Evolutionary conservation across 768 basidiomycete genomes (phyloP).

Genomic region (Daedaleopsis sinensis): DNA sequence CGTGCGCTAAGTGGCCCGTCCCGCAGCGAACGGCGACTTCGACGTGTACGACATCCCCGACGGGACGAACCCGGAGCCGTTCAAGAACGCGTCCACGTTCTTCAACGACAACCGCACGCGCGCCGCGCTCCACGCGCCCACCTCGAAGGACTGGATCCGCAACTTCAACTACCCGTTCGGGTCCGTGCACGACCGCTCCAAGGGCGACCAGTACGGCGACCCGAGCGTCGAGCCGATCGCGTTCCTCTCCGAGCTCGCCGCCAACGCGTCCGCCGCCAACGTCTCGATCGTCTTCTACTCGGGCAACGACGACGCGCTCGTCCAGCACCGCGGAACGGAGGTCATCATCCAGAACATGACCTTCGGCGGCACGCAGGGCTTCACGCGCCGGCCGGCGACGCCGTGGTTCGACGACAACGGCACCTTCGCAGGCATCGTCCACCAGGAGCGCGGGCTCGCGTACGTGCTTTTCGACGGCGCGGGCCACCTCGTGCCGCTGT

Average conservation of each 20-base stretch:
- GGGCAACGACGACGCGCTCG: constrained; percentile 70
- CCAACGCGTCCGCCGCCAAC: constrained; percentile 56
- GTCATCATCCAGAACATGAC: constrained; percentile 62
- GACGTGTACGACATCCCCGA: constrained; percentile 28
- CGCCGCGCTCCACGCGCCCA: constrained; percentile 70
- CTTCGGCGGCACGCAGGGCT: constrained; percentile 78
- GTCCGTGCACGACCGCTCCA: constrained; percentile 25
- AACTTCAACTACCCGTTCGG: constrained; percentile 41
- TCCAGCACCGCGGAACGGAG: constrained; percentile 65
- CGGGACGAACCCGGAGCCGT: constrained; percentile 45
- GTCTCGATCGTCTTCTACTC: constrained; percentile 62
- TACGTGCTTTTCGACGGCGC: constrained; percentile 43
- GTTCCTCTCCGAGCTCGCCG: constrained; percentile 65
- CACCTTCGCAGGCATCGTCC: constrained; percentile 66
- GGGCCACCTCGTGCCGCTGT: constrained; percentile 43
- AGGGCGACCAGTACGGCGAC: constrained; percentile 20
- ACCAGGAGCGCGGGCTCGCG: constrained; percentile 67
- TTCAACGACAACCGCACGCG: constrained; percentile 63
- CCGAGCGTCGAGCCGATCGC: constrained; percentile 47
- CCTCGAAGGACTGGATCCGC: constrained; percentile 50
- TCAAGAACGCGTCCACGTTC: constrained; percentile 56
- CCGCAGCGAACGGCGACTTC: constrained; percentile 19
- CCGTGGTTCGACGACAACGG: constrained; percentile 65
- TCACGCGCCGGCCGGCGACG: constrained; percentile 67
- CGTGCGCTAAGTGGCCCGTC: not conserved